phyloP scores from a whole-genome alignment of 495 filamentous ascomycete species.

The Penicillium ochrochloron region DNA sequence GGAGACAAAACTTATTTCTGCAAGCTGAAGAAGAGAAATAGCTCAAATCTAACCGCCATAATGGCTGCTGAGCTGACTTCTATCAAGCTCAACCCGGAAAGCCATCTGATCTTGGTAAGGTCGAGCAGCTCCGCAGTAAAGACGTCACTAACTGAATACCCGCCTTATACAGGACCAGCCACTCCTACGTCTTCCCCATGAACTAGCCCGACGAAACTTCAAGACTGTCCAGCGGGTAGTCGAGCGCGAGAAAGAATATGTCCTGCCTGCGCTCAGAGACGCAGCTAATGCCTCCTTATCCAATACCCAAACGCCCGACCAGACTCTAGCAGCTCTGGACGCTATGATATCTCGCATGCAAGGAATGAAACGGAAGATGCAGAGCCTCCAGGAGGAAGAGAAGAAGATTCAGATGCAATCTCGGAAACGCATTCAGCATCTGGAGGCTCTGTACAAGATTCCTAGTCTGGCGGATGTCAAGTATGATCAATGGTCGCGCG shows the following conservation, averaged over 20 bases:
- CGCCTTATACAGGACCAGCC: constrained; percentile 78
- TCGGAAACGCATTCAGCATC: constrained; percentile 75
- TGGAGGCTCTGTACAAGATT: constrained; percentile 78
- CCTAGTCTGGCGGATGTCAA: constrained; percentile 86
- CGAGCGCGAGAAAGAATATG: constrained; percentile 74
- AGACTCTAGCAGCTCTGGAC: constrained; percentile 78
- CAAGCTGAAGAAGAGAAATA: neutral
- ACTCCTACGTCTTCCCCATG: constrained; percentile 87
- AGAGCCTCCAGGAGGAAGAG: constrained; percentile 77
- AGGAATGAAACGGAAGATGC: constrained; percentile 84
- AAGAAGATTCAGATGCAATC: constrained; percentile 70
- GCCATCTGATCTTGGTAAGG: constrained; percentile 70
- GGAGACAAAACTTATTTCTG: neutral
- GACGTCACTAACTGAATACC: constrained; percentile 24
- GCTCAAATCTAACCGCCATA: neutral
- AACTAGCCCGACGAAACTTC: constrained; percentile 90
- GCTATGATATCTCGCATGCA: constrained; percentile 83
- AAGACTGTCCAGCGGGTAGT: constrained; percentile 81
- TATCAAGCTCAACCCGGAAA: constrained; percentile 74
- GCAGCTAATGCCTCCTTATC: constrained; percentile 68
- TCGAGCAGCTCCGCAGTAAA: constrained; percentile 13
- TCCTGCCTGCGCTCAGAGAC: constrained; percentile 72
- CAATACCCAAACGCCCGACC: constrained; percentile 61
- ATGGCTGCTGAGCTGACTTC: constrained; percentile 61
- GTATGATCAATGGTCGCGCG: constrained; percentile 88